phyloP scores from a whole-genome alignment of 2,329 filamentous ascomycete species.

The Cyanodermella asteris region DNA sequence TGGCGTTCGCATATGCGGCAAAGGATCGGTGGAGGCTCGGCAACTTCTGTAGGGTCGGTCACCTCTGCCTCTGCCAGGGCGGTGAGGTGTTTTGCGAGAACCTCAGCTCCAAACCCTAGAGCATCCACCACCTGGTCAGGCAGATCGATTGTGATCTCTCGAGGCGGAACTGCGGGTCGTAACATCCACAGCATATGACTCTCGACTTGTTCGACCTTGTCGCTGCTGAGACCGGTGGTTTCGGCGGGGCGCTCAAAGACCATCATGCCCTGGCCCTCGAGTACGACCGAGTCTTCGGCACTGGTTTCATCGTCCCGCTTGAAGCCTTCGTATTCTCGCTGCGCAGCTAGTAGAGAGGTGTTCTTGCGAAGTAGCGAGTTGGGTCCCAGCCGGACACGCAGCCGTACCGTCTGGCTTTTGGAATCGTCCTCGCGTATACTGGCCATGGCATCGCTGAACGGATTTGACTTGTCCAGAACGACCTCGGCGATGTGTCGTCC shows the following conservation, averaged over 20 bases:
- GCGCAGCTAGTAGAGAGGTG: background rate
- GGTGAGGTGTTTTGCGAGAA: constrained; percentile 83
- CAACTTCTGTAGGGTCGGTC: constrained; percentile 52
- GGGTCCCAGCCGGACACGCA: constrained; percentile 48
- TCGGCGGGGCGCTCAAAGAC: too few relatives aligned
- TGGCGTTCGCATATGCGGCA: constrained; percentile 96
- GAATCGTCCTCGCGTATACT: constrained; percentile 85
- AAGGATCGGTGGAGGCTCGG: constrained; percentile 63
- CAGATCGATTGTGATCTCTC: constrained; percentile 90
- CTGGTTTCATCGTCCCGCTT: background rate
- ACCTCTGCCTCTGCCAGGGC: constrained; percentile 64
- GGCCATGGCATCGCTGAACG: constrained; percentile 67
- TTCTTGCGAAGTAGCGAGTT: constrained; percentile 37
- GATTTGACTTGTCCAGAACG: constrained; percentile 55
- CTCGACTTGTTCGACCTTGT: constrained; percentile 64
- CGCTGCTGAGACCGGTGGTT: constrained; percentile 68
- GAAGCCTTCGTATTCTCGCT: too few relatives aligned
- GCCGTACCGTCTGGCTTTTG: constrained; percentile 72
- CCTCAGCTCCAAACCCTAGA: constrained; percentile 79
- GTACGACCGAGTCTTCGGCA: too few relatives aligned
- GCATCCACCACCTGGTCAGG: constrained; percentile 78
- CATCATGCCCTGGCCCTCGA: constrained; percentile 97
- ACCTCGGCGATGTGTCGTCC: constrained; percentile 62
- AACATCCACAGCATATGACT: constrained; percentile 99
- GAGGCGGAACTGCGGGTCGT: constrained; percentile 65